These are phyloP conservation scores for Nothophaeocryptopus gaeumannii DNA, from an alignment of 2,329 filamentous ascomycete genomes.

Conservation along the genomic window DNA sequence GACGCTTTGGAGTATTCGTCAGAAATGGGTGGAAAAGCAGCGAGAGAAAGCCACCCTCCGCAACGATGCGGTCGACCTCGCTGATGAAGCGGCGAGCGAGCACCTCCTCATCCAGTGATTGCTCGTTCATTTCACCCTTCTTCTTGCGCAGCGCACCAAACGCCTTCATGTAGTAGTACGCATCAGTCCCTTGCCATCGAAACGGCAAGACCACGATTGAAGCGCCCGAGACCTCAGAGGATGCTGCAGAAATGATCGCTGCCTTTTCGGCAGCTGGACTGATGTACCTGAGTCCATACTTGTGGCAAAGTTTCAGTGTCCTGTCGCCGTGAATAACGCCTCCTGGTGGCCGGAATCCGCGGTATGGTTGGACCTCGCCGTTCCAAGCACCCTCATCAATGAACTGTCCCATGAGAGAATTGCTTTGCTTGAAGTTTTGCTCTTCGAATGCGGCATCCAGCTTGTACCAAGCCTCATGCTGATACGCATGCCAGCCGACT, in stretches of 20 bases:
- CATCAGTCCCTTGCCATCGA: slow-evolving; percentile 33
- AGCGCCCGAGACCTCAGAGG: slow-evolving; percentile 5
- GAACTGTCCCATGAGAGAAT: slow-evolving; percentile 23
- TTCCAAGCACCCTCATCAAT: slow-evolving; percentile 8
- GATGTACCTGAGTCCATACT: slow-evolving; percentile 33
- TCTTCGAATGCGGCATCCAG: slow-evolving; percentile 26
- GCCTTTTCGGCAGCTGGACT: slow-evolving; percentile 34
- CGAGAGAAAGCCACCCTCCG: slow-evolving; percentile 29
- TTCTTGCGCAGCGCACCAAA: slow-evolving; percentile 29
- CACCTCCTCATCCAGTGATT: slow-evolving; percentile 19
- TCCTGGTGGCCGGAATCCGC: slow-evolving; percentile 34
- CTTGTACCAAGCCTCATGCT: slow-evolving; percentile 35
- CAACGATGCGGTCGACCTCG: slow-evolving; percentile 32
- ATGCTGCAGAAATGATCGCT: slow-evolving; percentile 20
- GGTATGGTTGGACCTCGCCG: slow-evolving; percentile 22
- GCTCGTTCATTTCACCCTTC: slow-evolving; percentile 26
- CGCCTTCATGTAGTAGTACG: slow-evolving; percentile 35
- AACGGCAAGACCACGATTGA: slow-evolving; percentile 29
- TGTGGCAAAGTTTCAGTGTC: slow-evolving; percentile 31
- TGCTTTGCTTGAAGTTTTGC: slow-evolving; percentile 29
- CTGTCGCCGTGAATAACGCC: slow-evolving; percentile 31
- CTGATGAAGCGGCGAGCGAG: slow-evolving; percentile 24
- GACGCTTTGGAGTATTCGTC: slow-evolving; percentile 23
- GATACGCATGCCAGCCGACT: slow-evolving; percentile 35
- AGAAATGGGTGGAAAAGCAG: slow-evolving; percentile 36